Base-by-base conservation (phyloP, 2,329 filamentous ascomycete species). In the Talaromyces sp. region DNA sequence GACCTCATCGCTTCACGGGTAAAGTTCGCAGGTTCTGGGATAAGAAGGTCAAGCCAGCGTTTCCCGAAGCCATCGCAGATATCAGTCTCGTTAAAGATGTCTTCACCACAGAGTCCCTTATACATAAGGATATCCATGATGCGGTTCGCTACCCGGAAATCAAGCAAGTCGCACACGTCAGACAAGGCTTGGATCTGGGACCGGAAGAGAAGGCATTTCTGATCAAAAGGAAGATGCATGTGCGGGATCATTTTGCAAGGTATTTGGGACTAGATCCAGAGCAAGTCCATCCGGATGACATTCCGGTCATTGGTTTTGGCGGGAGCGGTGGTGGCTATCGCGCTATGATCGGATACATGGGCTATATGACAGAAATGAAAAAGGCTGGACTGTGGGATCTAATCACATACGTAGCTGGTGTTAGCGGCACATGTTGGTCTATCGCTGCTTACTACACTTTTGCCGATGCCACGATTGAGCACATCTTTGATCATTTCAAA, bases 361-460 rank as follows among this genome's bases (percentile, higher is more conserved):
- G 64, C 19, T 66, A 66, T 22, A 60, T 65, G 63, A 27, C 50
- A 19, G 63, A 65, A 37, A 65, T 65, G 63, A 61, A 62, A 62
- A 65, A 43, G n/a, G 49, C 49, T 1, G 63, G 63, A 9, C 49
- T 65, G 3, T 65, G 63, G 63, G 63, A 65, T 39, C 19, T 50
- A 24, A 31, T 65, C 16, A 62, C 64, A 11, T 66, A 66, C 27
- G 60, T 66, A 5, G 59, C 64, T 47, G 64, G 64, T 24, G 64
- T 66, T 11, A 66, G 64, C 37, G 64, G 64, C 43, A 33, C 50
- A 5, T 66, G 64, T 16, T 66, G 64, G 64, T 50, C 64, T 13
- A 66, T 66, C 52, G 60, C 64, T 19, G 59, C 64, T 19, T 66
- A 66, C 27, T 66, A 66, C 64, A 66, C 64, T 7, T 66, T 63